phyloP scores from a whole-genome alignment of 2,329 filamentous ascomycete genomes.

The Xylaria sp. region DNA sequence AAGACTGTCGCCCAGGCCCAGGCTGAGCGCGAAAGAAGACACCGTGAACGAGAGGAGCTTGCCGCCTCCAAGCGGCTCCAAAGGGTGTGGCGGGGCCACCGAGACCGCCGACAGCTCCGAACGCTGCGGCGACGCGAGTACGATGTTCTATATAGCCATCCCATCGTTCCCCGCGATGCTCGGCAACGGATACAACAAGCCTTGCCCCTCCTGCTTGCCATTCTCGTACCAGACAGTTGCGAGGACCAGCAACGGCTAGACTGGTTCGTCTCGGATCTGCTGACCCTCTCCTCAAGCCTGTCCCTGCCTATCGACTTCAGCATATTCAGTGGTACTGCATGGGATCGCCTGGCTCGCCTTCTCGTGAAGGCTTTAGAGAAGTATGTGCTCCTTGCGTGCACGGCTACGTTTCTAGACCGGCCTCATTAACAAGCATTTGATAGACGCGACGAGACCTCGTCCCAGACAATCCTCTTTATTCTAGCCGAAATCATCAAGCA shows the following conservation, averaged over 20 bases:
- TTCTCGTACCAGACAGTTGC: conserved; percentile 57
- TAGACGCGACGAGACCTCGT: conserved; percentile 43
- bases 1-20: conserved; percentile 87
- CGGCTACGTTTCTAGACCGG: background rate
- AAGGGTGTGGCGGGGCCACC: conserved; percentile 83
- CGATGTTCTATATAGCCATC: conserved; percentile 32
- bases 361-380: conserved; percentile 46
- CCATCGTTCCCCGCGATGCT: conserved; percentile 49
- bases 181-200: conserved; percentile 49
- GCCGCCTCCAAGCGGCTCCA: conserved; percentile 81
- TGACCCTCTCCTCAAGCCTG: conserved; percentile 19
- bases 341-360: conserved; percentile 45
- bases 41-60: conserved; percentile 81
- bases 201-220: conserved; percentile 60
- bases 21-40: conserved; percentile 82
- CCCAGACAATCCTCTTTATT: conserved; percentile 52
- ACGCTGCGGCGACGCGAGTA: conserved; percentile 57
- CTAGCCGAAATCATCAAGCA: conserved; percentile 49
- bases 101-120: conserved; percentile 67
- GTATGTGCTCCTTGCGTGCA: conserved; percentile 36
- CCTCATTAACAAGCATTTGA: conserved; percentile 31
- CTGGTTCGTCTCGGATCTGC: conserved; percentile 58
- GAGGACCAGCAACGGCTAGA: conserved; percentile 63
- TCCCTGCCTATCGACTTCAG: conserved; percentile 30
- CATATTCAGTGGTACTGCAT: conserved; percentile 37